Evolutionary conservation across 345 rosid genomes (phyloP).

Genomic region (Rubroshorea leprosula): DNA sequence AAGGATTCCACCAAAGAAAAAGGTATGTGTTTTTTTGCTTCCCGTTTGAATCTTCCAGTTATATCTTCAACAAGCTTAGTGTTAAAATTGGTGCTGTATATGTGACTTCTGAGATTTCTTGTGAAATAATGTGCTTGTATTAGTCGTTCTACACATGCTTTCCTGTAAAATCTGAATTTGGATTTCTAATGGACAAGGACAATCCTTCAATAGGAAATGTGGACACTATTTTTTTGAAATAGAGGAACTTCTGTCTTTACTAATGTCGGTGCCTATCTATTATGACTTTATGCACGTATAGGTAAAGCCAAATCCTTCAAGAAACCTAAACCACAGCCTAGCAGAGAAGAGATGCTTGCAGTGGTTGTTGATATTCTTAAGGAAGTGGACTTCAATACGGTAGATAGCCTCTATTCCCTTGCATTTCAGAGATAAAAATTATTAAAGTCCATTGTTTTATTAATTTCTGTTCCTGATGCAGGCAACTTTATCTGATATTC

Average conservation of each 20-base stretch:
- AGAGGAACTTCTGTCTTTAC: neutral
- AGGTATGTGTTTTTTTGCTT: slow-evolving; percentile 36
- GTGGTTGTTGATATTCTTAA: slow-evolving; percentile 78
- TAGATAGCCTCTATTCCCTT: slow-evolving; percentile 29
- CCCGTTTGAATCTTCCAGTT: neutral
- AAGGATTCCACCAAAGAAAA: slow-evolving; percentile 54
- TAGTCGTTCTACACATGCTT: too few relatives aligned
- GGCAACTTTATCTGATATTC: slow-evolving; percentile 92
- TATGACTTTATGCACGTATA: slow-evolving; percentile 20
- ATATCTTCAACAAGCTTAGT: too few relatives aligned
- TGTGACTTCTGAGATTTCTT: neutral
- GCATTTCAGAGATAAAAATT: slow-evolving; percentile 5
- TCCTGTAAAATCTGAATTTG: too few relatives aligned
- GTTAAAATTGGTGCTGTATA: neutral
- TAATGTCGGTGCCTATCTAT: neutral
- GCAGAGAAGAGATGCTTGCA: slow-evolving; percentile 79
- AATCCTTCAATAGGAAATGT: too few relatives aligned
- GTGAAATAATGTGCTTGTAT: neutral
- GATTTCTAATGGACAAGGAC: neutral
- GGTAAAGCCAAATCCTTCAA: slow-evolving; percentile 59
- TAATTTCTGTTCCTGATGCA: slow-evolving; percentile 30
- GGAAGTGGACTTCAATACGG: slow-evolving; percentile 96
- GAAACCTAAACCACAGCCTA: slow-evolving; percentile 68
- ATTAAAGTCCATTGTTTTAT: neutral
- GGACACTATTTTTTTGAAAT: too few relatives aligned